Percentiles rank a stretch among this genome's conserved stretches.
These are phyloP conservation scores for Gossypium bickii DNA, from an alignment of 345 rosid species.

Conservation along the genomic window DNA sequence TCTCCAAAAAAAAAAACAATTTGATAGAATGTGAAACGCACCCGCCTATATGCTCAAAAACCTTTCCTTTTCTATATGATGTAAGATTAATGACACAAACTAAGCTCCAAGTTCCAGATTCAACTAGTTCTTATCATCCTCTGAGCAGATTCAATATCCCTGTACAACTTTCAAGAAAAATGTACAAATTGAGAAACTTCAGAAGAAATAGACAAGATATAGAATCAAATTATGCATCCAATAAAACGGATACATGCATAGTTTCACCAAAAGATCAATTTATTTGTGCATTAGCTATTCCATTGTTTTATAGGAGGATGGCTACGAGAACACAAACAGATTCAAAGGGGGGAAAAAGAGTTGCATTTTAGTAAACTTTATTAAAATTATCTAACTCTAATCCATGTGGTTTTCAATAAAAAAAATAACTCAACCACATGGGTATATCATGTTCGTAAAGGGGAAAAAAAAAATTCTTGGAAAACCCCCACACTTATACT, in stretches of 20 bases:
- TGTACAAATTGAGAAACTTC: not conserved
- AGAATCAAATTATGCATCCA: not conserved
- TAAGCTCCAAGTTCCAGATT: too few species aligned
- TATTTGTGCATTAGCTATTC: constrained; percentile 29
- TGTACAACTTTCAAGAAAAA: not conserved
- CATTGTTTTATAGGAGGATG: constrained; percentile 22
- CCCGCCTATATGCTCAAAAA: too few species aligned
- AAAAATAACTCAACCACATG: constrained; percentile 57
- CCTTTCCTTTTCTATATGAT: too few species aligned
- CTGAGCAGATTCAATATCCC: not conserved
- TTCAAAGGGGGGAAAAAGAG: not conserved
- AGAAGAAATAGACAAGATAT: not conserved
- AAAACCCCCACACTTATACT: constrained; percentile 26
- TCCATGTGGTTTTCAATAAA: constrained; percentile 49
- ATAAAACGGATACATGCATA: not conserved
- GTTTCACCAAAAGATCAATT: not conserved
- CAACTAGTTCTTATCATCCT: too few species aligned
- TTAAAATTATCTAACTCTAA: constrained; percentile 21
- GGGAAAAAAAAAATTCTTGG: constrained; percentile 17
- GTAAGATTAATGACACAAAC: too few species aligned
- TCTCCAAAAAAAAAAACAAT: too few species aligned
- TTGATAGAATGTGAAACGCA: too few species aligned
- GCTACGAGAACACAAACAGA: constrained; percentile 21
- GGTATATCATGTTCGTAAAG: constrained; percentile 25
- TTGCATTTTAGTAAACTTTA: constrained; percentile 16